Evolutionary conservation across 257 asterid genomes (phyloP), one percentile per base, ranked within the genome.

Genomic region (Ballota nigra): DNA sequence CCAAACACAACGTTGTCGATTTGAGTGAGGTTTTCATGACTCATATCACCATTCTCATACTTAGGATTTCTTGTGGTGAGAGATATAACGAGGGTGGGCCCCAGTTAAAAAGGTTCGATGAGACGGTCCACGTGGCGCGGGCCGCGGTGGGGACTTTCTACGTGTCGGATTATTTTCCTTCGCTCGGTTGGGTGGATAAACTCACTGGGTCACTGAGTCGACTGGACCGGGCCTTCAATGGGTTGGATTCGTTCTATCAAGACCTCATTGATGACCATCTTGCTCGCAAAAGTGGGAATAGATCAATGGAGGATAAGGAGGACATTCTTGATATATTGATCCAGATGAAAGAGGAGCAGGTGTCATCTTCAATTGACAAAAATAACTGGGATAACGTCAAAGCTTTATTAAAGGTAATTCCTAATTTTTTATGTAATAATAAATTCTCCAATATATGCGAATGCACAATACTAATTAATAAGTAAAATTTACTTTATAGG

Each of bases 241-340:
- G 0, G 16, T 13, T 63, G 53, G 69, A 63, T 22, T 19, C 16
- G 10, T 63, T 63, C 34, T 63, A 63, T 22, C 69, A 36, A 33
- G 81, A 77, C 6, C 69, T 77, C 3, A 77, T 77, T 5, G 74
- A 77, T 4, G 56, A 40, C 13, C 57, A 40, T 40, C 69, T 40
- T 12, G 3, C 22, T 12, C 70, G 34, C 8, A 41, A 23, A 3
- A 41, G 16, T 22, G 20, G 4, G 20, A 64, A 41, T 10, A 40
- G 6, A 18, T 3, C 6, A 0, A 5, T 8, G 52, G 53, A 36
- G 29, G 53, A 63, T 1, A n/a, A 47, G 0, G 61, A 55, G 0
- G 31, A 55, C 8, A 22, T 55, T 55, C 61, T 55, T 55, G 61
- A 55, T 55, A 9, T 55, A 1, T 55, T 55, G 61, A 55, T 55